Evolutionary conservation across 2,329 filamentous ascomycete species (phyloP), one percentile per base, ranked within the genome.

Genomic region (Microascus cirrosus): DNA sequence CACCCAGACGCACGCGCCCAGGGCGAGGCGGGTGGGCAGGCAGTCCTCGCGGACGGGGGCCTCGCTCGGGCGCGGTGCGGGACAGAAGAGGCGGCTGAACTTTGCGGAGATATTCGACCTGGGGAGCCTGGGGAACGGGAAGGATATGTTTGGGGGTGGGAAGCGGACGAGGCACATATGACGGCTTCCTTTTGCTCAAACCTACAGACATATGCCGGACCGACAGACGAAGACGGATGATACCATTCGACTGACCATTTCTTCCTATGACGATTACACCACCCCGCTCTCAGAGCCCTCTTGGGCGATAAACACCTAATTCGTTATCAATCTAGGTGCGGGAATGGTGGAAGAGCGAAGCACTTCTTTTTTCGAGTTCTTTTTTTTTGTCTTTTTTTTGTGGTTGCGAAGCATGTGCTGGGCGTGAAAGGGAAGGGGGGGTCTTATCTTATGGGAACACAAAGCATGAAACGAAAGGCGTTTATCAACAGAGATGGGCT

Each of bases 91-190:
- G 50, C 82, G 87, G 64, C 79, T 89, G 63, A 86, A 88, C 64
- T 80, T 89, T 65, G 82, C 83, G 25, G 88, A 92, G 65, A 84
- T 90, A 57, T 91, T 91, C 66, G 87, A 90, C 65, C 74, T 88
- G 8, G 82, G 83, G 57, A 83, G 82, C 62, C 69, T 87, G 55
- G 79, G 79, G 35, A 76, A 80, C 60, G 81, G 81, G 51, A 86
- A 86, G 66, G 86, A 89, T 60, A 68, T 76, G 36, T 79, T 79
- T 62, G 74, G 76, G 15, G 72, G 71, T 34, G 69, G 70, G 50
- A 84, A 84, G 67, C 72, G 81, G 59, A 75, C 71, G 57, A 73
- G 80, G 56, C 79, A 83, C 59, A 66, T 68, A 55, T 78, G 61
- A 50, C 6, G 39, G 15, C 39, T 2, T 45, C 39, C 15, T n/a